These are phyloP conservation scores for Cutaneotrichosporon sp. DNA, from an alignment of 1,284 basidiomycete species.

Conservation along the genomic window DNA sequence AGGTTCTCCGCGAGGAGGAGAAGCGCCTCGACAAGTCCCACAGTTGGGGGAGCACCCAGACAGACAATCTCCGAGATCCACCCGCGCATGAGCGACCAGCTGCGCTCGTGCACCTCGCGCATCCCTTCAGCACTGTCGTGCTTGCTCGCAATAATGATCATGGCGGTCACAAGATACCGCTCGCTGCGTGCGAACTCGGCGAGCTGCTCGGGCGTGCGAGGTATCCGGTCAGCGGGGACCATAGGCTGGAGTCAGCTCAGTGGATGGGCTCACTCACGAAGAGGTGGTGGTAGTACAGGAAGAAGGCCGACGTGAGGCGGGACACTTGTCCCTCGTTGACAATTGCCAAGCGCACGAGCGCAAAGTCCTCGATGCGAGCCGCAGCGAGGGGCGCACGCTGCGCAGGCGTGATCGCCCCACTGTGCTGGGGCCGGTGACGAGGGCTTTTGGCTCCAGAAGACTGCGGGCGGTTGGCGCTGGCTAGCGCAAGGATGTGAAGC, in stretches of 20 bases:
- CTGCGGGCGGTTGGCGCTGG: slow-evolving; percentile 30
- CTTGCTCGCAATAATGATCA: slow-evolving; percentile 54
- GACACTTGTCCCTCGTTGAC: slow-evolving; percentile 43
- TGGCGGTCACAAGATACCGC: slow-evolving; percentile 52
- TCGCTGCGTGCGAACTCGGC: slow-evolving; percentile 52
- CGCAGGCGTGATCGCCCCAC: slow-evolving; percentile 3
- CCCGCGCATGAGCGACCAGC: slow-evolving; percentile 49
- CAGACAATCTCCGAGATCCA: slow-evolving; percentile 50
- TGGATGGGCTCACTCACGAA: slow-evolving; percentile 41
- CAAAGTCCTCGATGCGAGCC: slow-evolving; percentile 41
- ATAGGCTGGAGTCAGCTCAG: slow-evolving; percentile 45
- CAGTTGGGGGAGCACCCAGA: slow-evolving; percentile 45
- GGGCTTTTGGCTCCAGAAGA: slow-evolving; percentile 8
- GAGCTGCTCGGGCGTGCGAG: slow-evolving; percentile 47
- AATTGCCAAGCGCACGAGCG: slow-evolving; percentile 52
- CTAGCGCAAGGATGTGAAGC: slow-evolving; percentile 51
- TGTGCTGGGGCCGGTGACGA: neutral
- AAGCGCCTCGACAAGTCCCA: slow-evolving; percentile 51
- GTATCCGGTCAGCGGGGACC: slow-evolving; percentile 51
- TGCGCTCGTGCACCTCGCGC: slow-evolving; percentile 43
- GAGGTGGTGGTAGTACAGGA: slow-evolving; percentile 53
- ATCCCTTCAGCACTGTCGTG: slow-evolving; percentile 40
- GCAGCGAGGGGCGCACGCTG: slow-evolving; percentile 9
- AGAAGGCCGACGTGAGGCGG: slow-evolving; percentile 49
- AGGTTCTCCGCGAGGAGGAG: slow-evolving; percentile 52